These are phyloP conservation scores for Chloropicon primus DNA, from an alignment of 139 green algal species.

Conservation along the genomic window DNA sequence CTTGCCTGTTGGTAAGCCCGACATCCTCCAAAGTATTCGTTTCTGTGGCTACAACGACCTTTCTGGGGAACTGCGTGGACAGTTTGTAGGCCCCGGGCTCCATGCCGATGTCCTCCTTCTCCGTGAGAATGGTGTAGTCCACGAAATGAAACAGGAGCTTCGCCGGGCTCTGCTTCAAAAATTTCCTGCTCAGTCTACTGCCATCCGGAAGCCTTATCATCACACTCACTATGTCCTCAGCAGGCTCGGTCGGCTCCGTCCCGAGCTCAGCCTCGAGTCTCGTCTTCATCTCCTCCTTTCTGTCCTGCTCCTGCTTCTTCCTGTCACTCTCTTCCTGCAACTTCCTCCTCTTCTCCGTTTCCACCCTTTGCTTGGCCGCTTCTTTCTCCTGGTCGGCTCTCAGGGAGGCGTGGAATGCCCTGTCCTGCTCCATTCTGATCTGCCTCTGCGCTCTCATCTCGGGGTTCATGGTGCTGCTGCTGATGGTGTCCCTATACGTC, in stretches of 20 bases:
- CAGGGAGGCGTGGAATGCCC: conserved; percentile 54
- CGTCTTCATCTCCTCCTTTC: neutral
- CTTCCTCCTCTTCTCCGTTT: neutral
- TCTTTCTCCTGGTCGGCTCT: conserved; percentile 23
- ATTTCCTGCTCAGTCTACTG: conserved; percentile 21
- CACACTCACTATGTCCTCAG: conserved; percentile 24
- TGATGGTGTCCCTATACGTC: neutral
- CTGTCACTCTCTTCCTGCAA: neutral
- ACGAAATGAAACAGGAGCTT: conserved; percentile 59
- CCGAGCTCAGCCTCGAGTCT: conserved; percentile 18
- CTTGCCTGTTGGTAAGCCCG: conserved; percentile 33
- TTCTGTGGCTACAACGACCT: conserved; percentile 15
- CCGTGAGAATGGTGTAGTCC: conserved; percentile 32
- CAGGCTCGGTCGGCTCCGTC: conserved; percentile 28
- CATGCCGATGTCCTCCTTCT: conserved; percentile 5
- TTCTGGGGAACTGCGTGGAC: conserved; percentile 49
- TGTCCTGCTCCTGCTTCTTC: conserved; percentile 1
- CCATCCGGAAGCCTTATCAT: conserved; percentile 49
- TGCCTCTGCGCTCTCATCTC: conserved; percentile 19
- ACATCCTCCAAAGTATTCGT: conserved; percentile 23
- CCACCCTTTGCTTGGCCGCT: conserved; percentile 10
- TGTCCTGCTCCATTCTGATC: conserved; percentile 55
- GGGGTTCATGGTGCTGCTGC: conserved; percentile 8
- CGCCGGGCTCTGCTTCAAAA: conserved; percentile 26
- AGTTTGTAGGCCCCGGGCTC: conserved; percentile 45